Conservation (phyloP, 805 yeast species). For the Wickerhamiella domercqiae region DNA sequence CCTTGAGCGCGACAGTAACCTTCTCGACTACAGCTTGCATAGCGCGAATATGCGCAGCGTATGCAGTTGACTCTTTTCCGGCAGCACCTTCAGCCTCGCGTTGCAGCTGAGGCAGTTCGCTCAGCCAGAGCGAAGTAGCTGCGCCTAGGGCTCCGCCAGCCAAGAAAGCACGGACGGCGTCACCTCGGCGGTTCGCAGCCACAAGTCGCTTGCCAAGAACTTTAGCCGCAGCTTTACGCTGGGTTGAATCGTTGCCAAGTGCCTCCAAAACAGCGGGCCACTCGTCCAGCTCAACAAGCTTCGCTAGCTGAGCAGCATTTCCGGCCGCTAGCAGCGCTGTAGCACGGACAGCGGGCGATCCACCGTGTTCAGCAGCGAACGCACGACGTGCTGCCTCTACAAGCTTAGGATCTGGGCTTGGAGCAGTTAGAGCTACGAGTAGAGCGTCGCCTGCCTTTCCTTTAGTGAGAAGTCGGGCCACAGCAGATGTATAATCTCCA, state of each 20-base stretch:
- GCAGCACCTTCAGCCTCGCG: constrained; percentile 30
- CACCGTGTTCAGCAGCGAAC: constrained; percentile 47
- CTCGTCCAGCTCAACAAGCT: constrained; percentile 56
- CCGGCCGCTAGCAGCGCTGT: constrained; percentile 47
- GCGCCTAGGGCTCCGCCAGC: constrained; percentile 72
- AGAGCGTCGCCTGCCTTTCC: constrained; percentile 65
- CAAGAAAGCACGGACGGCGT: constrained; percentile 63
- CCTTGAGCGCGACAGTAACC: constrained; percentile 48
- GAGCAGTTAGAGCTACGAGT: constrained; percentile 53
- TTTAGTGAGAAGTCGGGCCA: constrained; percentile 45
- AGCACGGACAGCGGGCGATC: constrained; percentile 52
- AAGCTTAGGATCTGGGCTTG: constrained; percentile 22
- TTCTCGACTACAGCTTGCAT: constrained; percentile 73
- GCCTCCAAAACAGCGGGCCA: constrained; percentile 73
- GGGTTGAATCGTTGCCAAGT: constrained; percentile 13
- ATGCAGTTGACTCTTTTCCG: constrained; percentile 37
- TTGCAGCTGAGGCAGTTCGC: constrained; percentile 43
- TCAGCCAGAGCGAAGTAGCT: constrained; percentile 68
- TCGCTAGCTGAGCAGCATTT: constrained; percentile 51
- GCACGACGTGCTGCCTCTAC: constrained; percentile 56
- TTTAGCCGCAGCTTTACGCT: constrained; percentile 3
- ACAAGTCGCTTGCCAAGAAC: constrained; percentile 68
- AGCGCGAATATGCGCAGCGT: constrained; percentile 73
- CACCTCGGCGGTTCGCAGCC: constrained; percentile 38
- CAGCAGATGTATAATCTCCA: constrained; percentile 54